These are phyloP conservation scores for Polytrichum commune DNA, from an alignment of 225 moss, liverwort and hornwort species.

Conservation along the genomic window DNA sequence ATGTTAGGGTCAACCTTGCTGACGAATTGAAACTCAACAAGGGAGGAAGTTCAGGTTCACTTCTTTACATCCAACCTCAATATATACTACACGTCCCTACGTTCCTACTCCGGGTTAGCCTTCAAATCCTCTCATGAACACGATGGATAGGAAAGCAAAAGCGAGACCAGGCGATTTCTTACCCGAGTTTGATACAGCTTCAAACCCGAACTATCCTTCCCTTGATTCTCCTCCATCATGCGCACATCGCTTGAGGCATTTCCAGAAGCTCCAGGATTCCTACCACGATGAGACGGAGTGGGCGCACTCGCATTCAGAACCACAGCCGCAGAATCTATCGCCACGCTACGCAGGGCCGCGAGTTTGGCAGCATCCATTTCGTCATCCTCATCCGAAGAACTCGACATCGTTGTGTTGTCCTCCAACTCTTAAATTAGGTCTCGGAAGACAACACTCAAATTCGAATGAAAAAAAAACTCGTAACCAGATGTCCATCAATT, in stretches of 20 bases:
- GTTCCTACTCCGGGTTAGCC: background rate
- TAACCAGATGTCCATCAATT: too few species aligned
- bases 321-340: slow-evolving; percentile 73
- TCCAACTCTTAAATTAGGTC: too few species aligned
- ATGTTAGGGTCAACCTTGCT: background rate
- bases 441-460: too few species aligned
- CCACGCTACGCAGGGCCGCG: slow-evolving; percentile 66
- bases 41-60: background rate
- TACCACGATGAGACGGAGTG: slow-evolving; percentile 29
- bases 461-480: too few species aligned
- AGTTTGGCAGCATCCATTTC: slow-evolving; percentile 49
- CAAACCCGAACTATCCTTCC: slow-evolving; percentile 40
- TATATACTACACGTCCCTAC: background rate
- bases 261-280: slow-evolving; percentile 17
- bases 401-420: slow-evolving; percentile 23
- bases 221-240: slow-evolving; percentile 32
- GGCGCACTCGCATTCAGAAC: slow-evolving; percentile 48
- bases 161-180: background rate
- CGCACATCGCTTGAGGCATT: slow-evolving; percentile 16
- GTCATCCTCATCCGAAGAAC: slow-evolving; percentile 64
- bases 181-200: slow-evolving; percentile 84
- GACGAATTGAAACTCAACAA: background rate
- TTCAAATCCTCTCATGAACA: background rate
- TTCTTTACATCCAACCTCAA: background rate
- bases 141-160: background rate